These are phyloP conservation scores for Bolboschoenus planiculmis DNA, from an alignment of 176 grass and related monocot species.

Conservation along the genomic window DNA sequence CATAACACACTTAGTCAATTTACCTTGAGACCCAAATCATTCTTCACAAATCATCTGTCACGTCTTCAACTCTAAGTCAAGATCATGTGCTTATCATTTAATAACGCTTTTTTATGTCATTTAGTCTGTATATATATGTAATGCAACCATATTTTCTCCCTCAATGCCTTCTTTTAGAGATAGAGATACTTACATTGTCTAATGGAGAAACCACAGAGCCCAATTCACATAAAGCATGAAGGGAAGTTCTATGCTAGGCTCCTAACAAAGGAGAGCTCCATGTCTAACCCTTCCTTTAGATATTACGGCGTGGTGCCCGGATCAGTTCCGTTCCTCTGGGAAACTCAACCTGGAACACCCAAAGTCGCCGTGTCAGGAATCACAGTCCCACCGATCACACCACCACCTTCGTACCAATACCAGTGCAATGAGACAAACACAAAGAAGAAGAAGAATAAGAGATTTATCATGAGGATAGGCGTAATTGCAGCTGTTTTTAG, in stretches of 20 bases:
- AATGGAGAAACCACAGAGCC: conserved; percentile 40
- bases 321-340: conserved; percentile 85
- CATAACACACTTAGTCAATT: not conserved
- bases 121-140: not conserved
- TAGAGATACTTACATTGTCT: not conserved
- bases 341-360: conserved; percentile 77
- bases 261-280: conserved; percentile 74
- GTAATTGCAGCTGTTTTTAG: conserved; percentile 39
- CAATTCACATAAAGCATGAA: conserved; percentile 63
- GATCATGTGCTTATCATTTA: conserved; percentile 18
- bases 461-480: conserved; percentile 29
- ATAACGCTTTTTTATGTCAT: not conserved
- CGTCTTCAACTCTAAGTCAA: conserved; percentile 24
- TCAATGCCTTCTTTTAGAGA: not conserved
- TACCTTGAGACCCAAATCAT: not conserved
- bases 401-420: conserved; percentile 55
- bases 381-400: conserved; percentile 45
- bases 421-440: not conserved
- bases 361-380: conserved; percentile 29
- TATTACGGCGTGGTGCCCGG: conserved; percentile 58
- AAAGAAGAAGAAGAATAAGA: conserved; percentile 18
- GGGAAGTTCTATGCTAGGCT: conserved; percentile 77
- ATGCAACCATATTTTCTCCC: not conserved
- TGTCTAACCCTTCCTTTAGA: conserved; percentile 50
- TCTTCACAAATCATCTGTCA: not conserved